Evolutionary conservation across 2,329 filamentous ascomycete genomes (phyloP), one percentile per base, ranked within the genome.

Genomic region (Talaromyces sp.): DNA sequence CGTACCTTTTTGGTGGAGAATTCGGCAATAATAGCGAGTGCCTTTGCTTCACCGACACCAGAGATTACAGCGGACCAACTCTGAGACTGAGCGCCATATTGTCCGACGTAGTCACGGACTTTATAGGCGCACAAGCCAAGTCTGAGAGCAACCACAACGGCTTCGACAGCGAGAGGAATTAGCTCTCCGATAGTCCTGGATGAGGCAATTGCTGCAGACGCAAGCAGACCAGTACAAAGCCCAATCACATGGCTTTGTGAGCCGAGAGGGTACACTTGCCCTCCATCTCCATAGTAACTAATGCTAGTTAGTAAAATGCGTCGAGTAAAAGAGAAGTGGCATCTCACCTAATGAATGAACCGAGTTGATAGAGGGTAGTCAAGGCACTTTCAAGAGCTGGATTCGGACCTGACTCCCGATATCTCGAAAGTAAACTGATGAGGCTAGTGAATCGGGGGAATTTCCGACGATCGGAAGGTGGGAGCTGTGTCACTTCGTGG

Each of bases 341-440:
- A 21, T 60, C 76, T 73, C 72, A 80, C 78, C 76, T 75, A 60
- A 80, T 77, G 63, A 79, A 80, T 64, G 73, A 75, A 63, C 71
- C 75, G 37, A 80, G 65, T 62, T 80, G 78, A 62, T 78, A 75
- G 42, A 80, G 75, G 54, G 74, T 78, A 60, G 77, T 75, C 61
- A 80, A 71, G 7, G 76, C 73, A 59, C 77, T 79, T 64, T 79
- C 78, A 31, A 80, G 63, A 18, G 76, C 76, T 50, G 77, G 72
- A 59, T 79, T 74, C 1, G 71, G 69, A 5, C 70, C 69, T 3
- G 67, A 69, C 61, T 74, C 71, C 16, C 69, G 68, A 60, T 74
- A 71, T 61, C 72, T 68, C 39, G 72, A 69, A 5, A 79, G 67
- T 12, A 79, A 69, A 64, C 78, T 75, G 44, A 74, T 65, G 16